Evolutionary conservation across 2,329 filamentous ascomycete species (phyloP).

Genomic region (Neonectria magnoliae): DNA sequence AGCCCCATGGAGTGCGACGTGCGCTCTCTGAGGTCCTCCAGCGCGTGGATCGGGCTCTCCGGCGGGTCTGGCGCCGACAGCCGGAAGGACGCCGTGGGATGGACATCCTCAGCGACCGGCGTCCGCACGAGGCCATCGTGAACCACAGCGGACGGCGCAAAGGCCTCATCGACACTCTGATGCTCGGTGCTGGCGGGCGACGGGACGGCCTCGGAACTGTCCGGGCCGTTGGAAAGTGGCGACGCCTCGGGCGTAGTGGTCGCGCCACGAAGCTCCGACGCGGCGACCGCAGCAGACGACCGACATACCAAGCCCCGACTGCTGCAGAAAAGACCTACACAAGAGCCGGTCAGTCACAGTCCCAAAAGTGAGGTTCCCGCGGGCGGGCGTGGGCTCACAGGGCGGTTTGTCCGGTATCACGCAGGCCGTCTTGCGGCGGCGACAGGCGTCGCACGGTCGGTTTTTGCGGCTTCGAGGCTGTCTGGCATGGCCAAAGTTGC

Average conservation of each 20-base stretch:
- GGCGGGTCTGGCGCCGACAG: slow-evolving; percentile 20
- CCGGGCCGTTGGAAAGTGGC: not conserved
- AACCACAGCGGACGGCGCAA: slow-evolving; percentile 37
- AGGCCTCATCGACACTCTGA: slow-evolving; percentile 9
- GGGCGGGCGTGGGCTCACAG: slow-evolving; percentile 47
- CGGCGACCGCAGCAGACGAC: slow-evolving; percentile 41
- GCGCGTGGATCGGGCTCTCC: slow-evolving; percentile 43
- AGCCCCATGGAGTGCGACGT: slow-evolving; percentile 58
- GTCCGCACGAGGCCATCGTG: slow-evolving; percentile 40
- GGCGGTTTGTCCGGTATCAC: slow-evolving; percentile 56
- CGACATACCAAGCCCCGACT: slow-evolving; percentile 47
- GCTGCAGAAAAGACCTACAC: slow-evolving; percentile 48
- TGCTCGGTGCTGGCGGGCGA: not conserved
- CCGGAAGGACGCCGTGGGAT: not conserved
- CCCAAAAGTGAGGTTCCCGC: too few relatives aligned
- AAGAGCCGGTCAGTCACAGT: not conserved
- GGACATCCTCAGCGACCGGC: slow-evolving; percentile 9
- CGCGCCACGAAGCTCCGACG: slow-evolving; percentile 1
- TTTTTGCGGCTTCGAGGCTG: slow-evolving; percentile 57
- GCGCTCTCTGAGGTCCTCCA: slow-evolving; percentile 54
- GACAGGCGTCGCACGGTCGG: slow-evolving; percentile 57
- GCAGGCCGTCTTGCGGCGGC: slow-evolving; percentile 58
- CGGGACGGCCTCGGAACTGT: not conserved
- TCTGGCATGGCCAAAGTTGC: slow-evolving; percentile 53
- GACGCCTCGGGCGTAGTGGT: not conserved